These are phyloP conservation scores for Fusarium transvaalense DNA, from an alignment of 2,329 filamentous ascomycete genomes.

Conservation along the genomic window DNA sequence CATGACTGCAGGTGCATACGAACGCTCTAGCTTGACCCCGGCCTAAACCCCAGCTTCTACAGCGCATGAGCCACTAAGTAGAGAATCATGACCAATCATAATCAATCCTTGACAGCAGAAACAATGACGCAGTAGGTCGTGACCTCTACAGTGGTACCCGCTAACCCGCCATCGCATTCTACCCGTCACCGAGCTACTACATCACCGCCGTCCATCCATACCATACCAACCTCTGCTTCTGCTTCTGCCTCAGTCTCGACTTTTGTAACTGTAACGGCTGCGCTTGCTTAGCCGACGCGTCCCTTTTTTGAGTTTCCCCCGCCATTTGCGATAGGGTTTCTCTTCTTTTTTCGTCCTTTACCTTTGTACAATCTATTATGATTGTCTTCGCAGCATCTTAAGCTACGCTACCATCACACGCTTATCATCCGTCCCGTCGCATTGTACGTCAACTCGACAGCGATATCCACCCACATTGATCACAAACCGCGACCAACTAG, in stretches of 20 bases:
- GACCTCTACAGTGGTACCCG: slow-evolving; percentile 27
- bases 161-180: slow-evolving; percentile 20
- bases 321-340: not conserved
- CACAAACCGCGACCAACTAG: slow-evolving; percentile 24
- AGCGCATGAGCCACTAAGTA: slow-evolving; percentile 27
- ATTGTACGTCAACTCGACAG: slow-evolving; percentile 30
- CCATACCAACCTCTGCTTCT: slow-evolving; percentile 12
- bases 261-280: slow-evolving; percentile 26
- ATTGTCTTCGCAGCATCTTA: slow-evolving; percentile 27
- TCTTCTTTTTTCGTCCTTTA: slow-evolving; percentile 13
- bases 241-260: slow-evolving; percentile 21
- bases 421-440: slow-evolving; percentile 29
- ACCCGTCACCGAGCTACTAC: slow-evolving; percentile 40
- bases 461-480: slow-evolving; percentile 19
- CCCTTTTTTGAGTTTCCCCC: slow-evolving; percentile 27
- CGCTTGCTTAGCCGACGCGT: slow-evolving; percentile 30
- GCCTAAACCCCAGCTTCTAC: slow-evolving; percentile 11
- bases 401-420: slow-evolving; percentile 16
- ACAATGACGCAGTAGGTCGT: slow-evolving; percentile 45
- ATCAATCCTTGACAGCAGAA: not conserved
- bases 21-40: slow-evolving; percentile 33
- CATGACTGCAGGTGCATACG: slow-evolving; percentile 28
- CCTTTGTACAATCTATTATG: slow-evolving; percentile 28
- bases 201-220: slow-evolving; percentile 18
- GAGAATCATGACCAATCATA: slow-evolving; percentile 33